A percentile compares a stretch with the other conserved stretches of the same genome.
Conservation (phyloP, 2,329 filamentous ascomycete species). For the Aureobasidium sp. region DNA sequence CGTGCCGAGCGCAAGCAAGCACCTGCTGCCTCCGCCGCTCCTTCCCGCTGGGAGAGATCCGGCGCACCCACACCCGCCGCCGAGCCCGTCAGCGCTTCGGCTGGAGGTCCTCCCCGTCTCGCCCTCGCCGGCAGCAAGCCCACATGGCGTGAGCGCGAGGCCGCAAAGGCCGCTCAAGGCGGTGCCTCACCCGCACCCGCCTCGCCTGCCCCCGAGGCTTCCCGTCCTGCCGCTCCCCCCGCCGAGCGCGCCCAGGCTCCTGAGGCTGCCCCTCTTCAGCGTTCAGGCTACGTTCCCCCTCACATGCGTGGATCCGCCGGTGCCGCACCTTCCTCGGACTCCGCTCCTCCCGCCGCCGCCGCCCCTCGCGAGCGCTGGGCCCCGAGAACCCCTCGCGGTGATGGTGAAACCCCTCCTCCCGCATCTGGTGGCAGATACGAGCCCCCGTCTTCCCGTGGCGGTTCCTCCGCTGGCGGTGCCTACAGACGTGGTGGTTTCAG, state of each 20-base stretch:
- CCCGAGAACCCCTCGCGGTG: constrained; percentile 14
- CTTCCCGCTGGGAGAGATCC: constrained; percentile 31
- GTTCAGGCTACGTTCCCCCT: constrained; percentile 38
- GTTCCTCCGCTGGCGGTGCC: constrained; percentile 7
- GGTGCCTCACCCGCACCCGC: constrained; percentile 14
- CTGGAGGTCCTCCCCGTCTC: constrained; percentile 51
- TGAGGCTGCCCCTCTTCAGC: constrained; percentile 19
- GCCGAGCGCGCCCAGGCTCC: constrained; percentile 20
- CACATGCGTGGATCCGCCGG: constrained; percentile 29
- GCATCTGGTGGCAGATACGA: constrained; percentile 18
- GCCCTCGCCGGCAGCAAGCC: constrained; percentile 53
- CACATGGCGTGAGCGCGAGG: constrained; percentile 67
- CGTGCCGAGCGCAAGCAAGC: constrained; percentile 52
- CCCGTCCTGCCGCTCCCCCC: constrained; percentile 24
- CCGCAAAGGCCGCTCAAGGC: constrained; percentile 32
- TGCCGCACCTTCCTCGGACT: constrained; percentile 19
- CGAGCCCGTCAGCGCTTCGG: constrained; percentile 38
- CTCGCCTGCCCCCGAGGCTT: constrained; percentile 23
- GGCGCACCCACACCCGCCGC: constrained; percentile 26
- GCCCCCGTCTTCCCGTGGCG: constrained; percentile 17
- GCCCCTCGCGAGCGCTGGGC: constrained; percentile 2
- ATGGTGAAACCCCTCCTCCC: constrained; percentile 16
- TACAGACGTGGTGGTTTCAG: constrained; percentile 15
- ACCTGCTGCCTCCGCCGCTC: constrained; percentile 28
- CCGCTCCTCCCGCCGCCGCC: background rate